phyloP scores from a whole-genome alignment of 208 protist species.

The Trypanosoma avium region DNA sequence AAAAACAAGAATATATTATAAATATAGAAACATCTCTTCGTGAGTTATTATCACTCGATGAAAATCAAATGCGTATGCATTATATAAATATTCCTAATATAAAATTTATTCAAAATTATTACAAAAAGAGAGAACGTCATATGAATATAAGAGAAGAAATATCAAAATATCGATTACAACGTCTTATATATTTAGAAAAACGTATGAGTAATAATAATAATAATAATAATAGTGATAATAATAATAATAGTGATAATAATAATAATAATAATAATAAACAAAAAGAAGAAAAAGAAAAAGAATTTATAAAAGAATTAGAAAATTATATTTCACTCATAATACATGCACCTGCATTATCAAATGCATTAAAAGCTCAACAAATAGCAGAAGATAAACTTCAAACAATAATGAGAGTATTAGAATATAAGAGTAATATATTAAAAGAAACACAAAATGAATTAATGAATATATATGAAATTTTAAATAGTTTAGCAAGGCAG shows the following conservation, averaged over 20 bases:
- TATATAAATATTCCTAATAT: background rate
- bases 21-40: conserved; percentile 1
- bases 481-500: conserved; percentile 6
- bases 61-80: conserved; percentile 9
- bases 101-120: background rate
- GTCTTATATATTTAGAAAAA: conserved; percentile 3
- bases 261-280: background rate
- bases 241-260: background rate
- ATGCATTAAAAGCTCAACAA: background rate
- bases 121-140: background rate
- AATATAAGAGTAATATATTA: background rate
- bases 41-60: conserved; percentile 15
- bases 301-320: background rate
- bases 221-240: background rate
- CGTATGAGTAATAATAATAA: background rate
- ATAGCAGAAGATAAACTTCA: conserved; percentile 2
- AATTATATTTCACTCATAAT: background rate
- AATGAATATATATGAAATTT: background rate
- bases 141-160: conserved; percentile 2
- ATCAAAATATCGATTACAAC: conserved; percentile 9
- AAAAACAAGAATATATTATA: background rate
- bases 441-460: background rate
- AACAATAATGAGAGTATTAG: conserved; percentile 1
- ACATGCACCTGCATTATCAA: background rate
- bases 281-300: background rate